Evolutionary conservation across 176 grass and related monocot species (phyloP).

Genomic region (Alopecurus myosuroides): DNA sequence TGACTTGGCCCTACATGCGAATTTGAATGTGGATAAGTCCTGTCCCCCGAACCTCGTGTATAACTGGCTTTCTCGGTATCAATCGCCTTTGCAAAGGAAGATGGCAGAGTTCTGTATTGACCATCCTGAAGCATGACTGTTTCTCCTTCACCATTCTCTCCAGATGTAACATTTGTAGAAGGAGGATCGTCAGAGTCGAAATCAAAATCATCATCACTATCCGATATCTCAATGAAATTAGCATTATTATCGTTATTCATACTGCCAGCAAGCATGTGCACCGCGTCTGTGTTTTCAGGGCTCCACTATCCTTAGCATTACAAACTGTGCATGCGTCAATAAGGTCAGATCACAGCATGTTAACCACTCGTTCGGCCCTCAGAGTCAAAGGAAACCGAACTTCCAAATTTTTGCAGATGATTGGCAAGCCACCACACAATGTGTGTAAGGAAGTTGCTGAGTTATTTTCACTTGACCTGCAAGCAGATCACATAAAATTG

Average conservation of each 20-base stretch:
- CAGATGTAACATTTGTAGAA: slow-evolving; percentile 5
- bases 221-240: slow-evolving; percentile 38
- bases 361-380: background rate
- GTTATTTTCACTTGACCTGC: slow-evolving; percentile 23
- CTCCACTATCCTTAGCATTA: background rate
- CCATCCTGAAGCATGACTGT: slow-evolving; percentile 12
- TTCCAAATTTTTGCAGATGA: background rate
- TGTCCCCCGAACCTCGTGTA: slow-evolving; percentile 18
- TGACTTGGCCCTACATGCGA: background rate
- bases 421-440: background rate
- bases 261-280: slow-evolving; percentile 17
- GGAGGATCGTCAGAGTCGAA: slow-evolving; percentile 16
- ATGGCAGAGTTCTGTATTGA: slow-evolving; percentile 51
- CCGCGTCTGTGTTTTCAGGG: background rate
- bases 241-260: slow-evolving; percentile 11
- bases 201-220: slow-evolving; percentile 42
- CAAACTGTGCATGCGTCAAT: background rate
- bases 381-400: background rate
- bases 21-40: slow-evolving; percentile 16
- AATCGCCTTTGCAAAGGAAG: slow-evolving; percentile 37
- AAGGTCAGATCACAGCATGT: slow-evolving; percentile 3
- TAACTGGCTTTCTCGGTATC: background rate
- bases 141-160: slow-evolving; percentile 16
- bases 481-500: slow-evolving; percentile 8
- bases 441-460: background rate